phyloP scores from a whole-genome alignment of 2,329 filamentous ascomycete genomes.

The Coleophoma crateriformis region DNA sequence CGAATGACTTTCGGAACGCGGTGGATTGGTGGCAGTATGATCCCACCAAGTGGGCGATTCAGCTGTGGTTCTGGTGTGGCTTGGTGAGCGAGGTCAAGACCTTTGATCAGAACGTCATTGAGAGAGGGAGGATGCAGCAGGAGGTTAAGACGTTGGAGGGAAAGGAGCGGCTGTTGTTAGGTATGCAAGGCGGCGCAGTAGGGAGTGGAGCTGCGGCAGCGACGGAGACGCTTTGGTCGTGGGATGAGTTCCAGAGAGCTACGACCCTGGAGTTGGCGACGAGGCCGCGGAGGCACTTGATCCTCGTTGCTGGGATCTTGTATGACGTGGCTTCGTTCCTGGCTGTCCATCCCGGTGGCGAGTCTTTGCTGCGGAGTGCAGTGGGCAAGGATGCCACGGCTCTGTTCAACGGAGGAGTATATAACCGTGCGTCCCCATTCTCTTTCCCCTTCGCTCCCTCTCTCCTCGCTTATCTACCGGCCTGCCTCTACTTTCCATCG shows the following conservation, averaged over 20 bases:
- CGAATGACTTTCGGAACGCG: constrained; percentile 65
- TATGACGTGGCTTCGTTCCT: neutral
- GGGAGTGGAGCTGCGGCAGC: neutral
- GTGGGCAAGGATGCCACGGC: constrained; percentile 63
- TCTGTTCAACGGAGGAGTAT: constrained; percentile 65
- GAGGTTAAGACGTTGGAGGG: constrained; percentile 51
- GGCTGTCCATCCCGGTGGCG: constrained; percentile 57
- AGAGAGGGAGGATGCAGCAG: constrained; percentile 64
- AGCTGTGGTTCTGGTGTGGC: constrained; percentile 43
- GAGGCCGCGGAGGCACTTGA: neutral
- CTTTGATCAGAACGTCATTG: constrained; percentile 63
- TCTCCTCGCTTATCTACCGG: too few species aligned
- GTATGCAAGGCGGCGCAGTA: constrained; percentile 44
- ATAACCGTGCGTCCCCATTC: constrained; percentile 23
- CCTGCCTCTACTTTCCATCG: too few species aligned
- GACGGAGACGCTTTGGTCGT: neutral
- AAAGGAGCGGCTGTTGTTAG: constrained; percentile 41
- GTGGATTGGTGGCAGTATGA: constrained; percentile 68
- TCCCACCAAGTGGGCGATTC: constrained; percentile 65
- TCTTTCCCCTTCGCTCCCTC: too few species aligned
- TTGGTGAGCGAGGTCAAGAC: constrained; percentile 64
- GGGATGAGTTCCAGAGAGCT: neutral
- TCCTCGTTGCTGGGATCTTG: neutral
- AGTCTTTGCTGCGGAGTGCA: constrained; percentile 58
- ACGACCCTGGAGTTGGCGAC: neutral